These are phyloP conservation scores for Streptanthus diversifolius DNA, from an alignment of 345 rosid species.

Conservation along the genomic window DNA sequence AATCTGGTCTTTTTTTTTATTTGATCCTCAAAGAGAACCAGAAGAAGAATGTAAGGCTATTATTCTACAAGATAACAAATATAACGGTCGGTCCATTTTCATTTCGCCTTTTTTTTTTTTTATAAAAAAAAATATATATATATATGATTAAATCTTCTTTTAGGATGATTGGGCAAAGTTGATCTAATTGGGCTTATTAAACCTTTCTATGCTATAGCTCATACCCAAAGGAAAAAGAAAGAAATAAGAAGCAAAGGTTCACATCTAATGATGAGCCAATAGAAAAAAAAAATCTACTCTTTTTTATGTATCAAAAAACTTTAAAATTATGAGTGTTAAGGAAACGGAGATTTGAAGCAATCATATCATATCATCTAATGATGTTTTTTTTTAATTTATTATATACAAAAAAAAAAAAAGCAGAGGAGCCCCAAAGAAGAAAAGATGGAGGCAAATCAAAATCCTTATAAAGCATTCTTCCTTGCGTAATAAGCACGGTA, in stretches of 20 bases:
- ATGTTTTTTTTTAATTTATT: neutral
- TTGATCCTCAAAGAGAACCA: slow-evolving; percentile 9
- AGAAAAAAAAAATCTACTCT: too few species aligned
- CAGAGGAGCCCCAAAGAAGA: neutral
- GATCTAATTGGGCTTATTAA: neutral
- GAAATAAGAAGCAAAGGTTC: too few species aligned
- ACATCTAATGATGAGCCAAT: too few species aligned
- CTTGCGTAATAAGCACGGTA: slow-evolving; percentile 61
- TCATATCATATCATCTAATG: neutral
- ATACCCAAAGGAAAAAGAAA: neutral
- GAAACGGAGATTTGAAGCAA: neutral
- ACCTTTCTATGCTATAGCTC: neutral
- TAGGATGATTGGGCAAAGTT: neutral
- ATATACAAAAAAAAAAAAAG: neutral
- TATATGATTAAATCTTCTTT: neutral
- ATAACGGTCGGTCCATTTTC: slow-evolving; percentile 22
- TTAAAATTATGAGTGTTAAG: neutral
- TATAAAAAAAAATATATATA: too few species aligned
- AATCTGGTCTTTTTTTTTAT: neutral
- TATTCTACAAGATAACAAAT: slow-evolving; percentile 25
- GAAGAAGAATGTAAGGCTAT: slow-evolving; percentile 19
- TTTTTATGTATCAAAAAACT: neutral
- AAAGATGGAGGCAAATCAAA: neutral
- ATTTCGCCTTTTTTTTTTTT: neutral
- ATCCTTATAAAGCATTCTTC: slow-evolving; percentile 42